These are phyloP conservation scores for Diversispora eburnea DNA, from an alignment of 192 early-diverging fungal species.

Conservation along the genomic window DNA sequence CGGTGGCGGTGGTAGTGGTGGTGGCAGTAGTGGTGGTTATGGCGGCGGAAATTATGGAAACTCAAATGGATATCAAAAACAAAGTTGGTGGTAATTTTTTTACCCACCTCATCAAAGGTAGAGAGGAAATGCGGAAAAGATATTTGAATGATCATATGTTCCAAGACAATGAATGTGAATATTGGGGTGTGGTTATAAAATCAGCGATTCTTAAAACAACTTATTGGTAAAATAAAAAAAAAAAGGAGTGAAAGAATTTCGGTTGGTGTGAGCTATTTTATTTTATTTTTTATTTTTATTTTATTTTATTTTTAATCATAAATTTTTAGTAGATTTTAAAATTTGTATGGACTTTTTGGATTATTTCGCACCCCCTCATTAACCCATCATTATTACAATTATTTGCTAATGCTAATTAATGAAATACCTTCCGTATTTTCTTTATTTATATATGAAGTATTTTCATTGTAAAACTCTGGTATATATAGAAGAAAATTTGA, in stretches of 20 bases:
- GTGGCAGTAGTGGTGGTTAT: constrained; percentile 2
- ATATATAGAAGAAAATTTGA: constrained; percentile 28
- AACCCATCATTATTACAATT: constrained; percentile 13
- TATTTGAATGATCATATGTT: neutral
- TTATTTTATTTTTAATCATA: no score
- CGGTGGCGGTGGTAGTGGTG: constrained; percentile 13
- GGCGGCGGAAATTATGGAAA: constrained; percentile 27
- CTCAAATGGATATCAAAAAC: constrained; percentile 24
- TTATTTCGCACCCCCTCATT: neutral
- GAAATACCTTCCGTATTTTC: constrained; percentile 27
- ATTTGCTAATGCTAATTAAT: constrained; percentile 16
- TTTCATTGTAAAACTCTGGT: constrained; percentile 17
- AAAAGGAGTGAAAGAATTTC: no score
- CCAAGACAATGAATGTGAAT: neutral
- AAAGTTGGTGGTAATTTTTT: constrained; percentile 30
- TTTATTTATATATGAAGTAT: constrained; percentile 22
- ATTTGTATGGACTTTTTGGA: constrained; percentile 7
- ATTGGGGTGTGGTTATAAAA: no score
- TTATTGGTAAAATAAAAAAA: no score
- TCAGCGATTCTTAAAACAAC: no score
- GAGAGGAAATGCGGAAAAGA: constrained; percentile 12
- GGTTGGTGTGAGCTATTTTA: no score
- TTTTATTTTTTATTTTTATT: no score
- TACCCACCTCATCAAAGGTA: constrained; percentile 12
- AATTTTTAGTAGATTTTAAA: neutral